Conservation (phyloP, 108 stramenopile genomes). For the Skeletonema potamos region DNA sequence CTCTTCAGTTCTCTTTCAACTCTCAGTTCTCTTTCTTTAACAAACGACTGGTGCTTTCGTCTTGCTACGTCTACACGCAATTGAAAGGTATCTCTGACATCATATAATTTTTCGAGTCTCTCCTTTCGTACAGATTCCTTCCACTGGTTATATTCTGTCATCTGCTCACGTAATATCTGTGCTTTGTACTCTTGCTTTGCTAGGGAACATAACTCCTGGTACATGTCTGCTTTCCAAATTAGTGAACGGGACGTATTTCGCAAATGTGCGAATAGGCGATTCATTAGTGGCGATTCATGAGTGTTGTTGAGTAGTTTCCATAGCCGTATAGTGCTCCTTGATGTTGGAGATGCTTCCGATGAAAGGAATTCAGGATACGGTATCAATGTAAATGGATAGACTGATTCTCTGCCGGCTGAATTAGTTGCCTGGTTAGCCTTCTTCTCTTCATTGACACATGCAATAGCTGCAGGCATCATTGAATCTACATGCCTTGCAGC, state of each 20-base stretch:
- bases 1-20: conserved; percentile 29
- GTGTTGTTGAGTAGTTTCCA: conserved; percentile 50
- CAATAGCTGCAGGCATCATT: conserved; percentile 7
- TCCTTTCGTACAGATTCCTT: conserved; percentile 23
- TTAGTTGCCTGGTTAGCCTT: neutral
- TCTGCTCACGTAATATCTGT: neutral
- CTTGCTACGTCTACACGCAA: conserved; percentile 31
- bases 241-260: conserved; percentile 36
- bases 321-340: conserved; percentile 28
- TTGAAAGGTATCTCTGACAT: conserved; percentile 51
- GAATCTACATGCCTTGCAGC: conserved; percentile 45
- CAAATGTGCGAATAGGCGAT: conserved; percentile 35
- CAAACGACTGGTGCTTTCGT: conserved; percentile 29
- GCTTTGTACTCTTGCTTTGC: conserved; percentile 29
- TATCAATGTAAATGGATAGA: conserved; percentile 30
- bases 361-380: conserved; percentile 51
- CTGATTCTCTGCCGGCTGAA: neutral
- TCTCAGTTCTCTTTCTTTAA: conserved; percentile 34
- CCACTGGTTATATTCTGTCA: conserved; percentile 36
- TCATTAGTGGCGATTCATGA: conserved; percentile 28
- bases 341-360: conserved; percentile 1
- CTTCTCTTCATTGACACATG: neutral
- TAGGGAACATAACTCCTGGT: conserved; percentile 28
- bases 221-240: conserved; percentile 54
- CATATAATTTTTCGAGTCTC: conserved; percentile 49